Evolutionary conservation across 371 early-diverging fungal genomes (phyloP), one percentile per base, ranked within the genome.

Genomic region (Actinomortierella wolfii): DNA sequence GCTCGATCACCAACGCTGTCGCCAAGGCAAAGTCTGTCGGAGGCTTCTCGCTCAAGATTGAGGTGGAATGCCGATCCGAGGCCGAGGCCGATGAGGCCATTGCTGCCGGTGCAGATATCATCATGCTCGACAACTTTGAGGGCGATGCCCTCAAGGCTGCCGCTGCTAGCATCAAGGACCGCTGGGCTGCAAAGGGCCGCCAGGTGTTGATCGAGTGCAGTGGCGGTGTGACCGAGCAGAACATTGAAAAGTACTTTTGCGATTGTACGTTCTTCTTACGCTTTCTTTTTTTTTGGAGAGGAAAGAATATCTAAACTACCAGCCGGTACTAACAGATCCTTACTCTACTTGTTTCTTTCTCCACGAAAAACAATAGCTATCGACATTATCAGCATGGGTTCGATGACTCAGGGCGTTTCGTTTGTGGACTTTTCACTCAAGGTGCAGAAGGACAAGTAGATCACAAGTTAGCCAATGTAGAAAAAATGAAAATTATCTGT

Each of bases 401-500:
- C 91, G 18, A 82, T 98, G 64, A 93, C 96, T 3, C 97, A 98
- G 67, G 89, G 94, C 60, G 97, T 97, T 14, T 94, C 94, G 21
- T 94, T 94, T 75, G 91, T 98, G 40, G 98, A 98, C 79, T 98
- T 94, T 77, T 97, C 97, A 0, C 85, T 98, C 51, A 98, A 98
- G 79, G 88, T 93, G 42, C 79, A 79, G 49, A 83, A 84, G 60
- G 49, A 60, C 54, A 34, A 65, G 43, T 59, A 45, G 58, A 39
- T 2, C n/a, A n/a, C n/a, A n/a, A n/a, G n/a, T n/a, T n/a, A n/a
- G n/a, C n/a, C n/a, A n/a, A n/a, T n/a, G n/a, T n/a, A n/a, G n/a
- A n/a, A n/a, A n/a, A n/a, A n/a, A n/a, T n/a, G n/a, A n/a, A n/a
- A n/a, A n/a, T n/a, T n/a, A n/a, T n/a, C n/a, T n/a, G n/a, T n/a